These are phyloP conservation scores for Aspergillus puulaauensis DNA, from an alignment of 2,329 filamentous ascomycete genomes.

Conservation along the genomic window DNA sequence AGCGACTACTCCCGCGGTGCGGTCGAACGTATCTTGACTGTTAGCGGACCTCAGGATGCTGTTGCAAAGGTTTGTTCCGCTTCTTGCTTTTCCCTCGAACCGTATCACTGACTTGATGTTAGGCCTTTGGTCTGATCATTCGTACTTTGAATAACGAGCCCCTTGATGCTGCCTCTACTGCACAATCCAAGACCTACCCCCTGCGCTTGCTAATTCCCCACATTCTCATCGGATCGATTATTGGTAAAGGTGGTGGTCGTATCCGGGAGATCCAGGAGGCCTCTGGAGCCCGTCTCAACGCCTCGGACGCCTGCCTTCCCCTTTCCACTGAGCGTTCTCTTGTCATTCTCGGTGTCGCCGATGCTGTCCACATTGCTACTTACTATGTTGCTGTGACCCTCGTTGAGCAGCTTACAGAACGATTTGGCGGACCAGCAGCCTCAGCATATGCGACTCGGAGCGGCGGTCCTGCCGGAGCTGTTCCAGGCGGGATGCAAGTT, in stretches of 20 bases:
- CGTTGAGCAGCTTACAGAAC: slow-evolving; percentile 93
- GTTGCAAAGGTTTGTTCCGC: slow-evolving; percentile 76
- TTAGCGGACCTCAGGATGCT: slow-evolving; percentile 93
- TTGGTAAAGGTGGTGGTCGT: slow-evolving; percentile 91
- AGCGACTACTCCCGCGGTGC: slow-evolving; percentile 97
- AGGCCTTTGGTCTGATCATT: slow-evolving; percentile 98
- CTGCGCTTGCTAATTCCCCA: slow-evolving; percentile 93
- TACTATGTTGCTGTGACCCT: slow-evolving; percentile 99
- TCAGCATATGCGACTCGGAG: slow-evolving; percentile 97
- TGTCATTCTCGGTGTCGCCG: slow-evolving; percentile 94
- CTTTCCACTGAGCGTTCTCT: slow-evolving; percentile 96
- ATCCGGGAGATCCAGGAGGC: slow-evolving; percentile 99
- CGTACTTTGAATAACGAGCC: slow-evolving; percentile 97
- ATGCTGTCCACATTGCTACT: slow-evolving; percentile 97
- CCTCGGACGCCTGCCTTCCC: slow-evolving; percentile 90
- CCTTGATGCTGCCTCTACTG: slow-evolving; percentile 79
- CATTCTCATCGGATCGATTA: slow-evolving; percentile 97
- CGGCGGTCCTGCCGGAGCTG: slow-evolving; percentile 86
- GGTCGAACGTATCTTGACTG: slow-evolving; percentile 94
- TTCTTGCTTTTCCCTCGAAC: slow-evolving; percentile 16
- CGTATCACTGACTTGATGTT: slow-evolving; percentile 17
- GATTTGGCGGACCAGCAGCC: slow-evolving; percentile 90
- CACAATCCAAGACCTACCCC: slow-evolving; percentile 95
- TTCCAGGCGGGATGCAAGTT: slow-evolving; percentile 97
- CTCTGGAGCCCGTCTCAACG: slow-evolving; percentile 92